Conservation (phyloP, 2,329 filamentous ascomycete genomes). For the Hawksworthiomyces lignivorus region DNA sequence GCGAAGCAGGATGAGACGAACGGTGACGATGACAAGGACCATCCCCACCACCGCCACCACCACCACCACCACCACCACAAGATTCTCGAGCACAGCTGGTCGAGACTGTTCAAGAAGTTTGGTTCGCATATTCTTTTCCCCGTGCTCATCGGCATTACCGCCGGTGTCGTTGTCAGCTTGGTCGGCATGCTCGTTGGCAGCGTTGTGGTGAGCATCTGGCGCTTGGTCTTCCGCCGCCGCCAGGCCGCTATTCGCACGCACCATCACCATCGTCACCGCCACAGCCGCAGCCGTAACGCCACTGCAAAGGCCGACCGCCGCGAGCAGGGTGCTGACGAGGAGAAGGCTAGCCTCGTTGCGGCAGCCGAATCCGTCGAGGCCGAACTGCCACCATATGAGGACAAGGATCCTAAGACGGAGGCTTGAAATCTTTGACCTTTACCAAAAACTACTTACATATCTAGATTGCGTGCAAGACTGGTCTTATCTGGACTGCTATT, state of each 20-base stretch:
- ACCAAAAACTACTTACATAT: too few relatives aligned
- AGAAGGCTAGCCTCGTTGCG: constrained; percentile 44
- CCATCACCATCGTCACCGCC: constrained; percentile 20
- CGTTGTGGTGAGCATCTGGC: constrained; percentile 51
- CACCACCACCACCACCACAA: constrained; percentile 17
- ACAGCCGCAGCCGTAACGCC: constrained; percentile 10
- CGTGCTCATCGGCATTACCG: constrained; percentile 59
- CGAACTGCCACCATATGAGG: constrained; percentile 13
- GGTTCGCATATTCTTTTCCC: constrained; percentile 59
- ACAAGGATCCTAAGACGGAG: constrained; percentile 18
- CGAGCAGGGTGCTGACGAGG: constrained; percentile 33
- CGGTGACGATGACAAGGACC: constrained; percentile 2
- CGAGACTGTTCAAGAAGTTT: constrained; percentile 45
- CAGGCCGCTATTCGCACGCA: constrained; percentile 19
- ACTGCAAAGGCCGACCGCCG: constrained; percentile 26
- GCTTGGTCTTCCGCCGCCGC: constrained; percentile 41
- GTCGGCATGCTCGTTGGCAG: constrained; percentile 61
- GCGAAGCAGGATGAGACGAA: neutral
- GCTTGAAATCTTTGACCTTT: too few relatives aligned
- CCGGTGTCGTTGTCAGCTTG: constrained; percentile 59
- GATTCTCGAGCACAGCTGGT: constrained; percentile 30
- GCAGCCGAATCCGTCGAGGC: constrained; percentile 19
- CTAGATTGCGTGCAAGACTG: too few relatives aligned
- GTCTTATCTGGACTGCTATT: too few relatives aligned
- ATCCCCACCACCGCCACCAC: constrained; percentile 13